Conservation (phyloP, 192 early-diverging fungal species). For the Chytriomyces sp. region DNA sequence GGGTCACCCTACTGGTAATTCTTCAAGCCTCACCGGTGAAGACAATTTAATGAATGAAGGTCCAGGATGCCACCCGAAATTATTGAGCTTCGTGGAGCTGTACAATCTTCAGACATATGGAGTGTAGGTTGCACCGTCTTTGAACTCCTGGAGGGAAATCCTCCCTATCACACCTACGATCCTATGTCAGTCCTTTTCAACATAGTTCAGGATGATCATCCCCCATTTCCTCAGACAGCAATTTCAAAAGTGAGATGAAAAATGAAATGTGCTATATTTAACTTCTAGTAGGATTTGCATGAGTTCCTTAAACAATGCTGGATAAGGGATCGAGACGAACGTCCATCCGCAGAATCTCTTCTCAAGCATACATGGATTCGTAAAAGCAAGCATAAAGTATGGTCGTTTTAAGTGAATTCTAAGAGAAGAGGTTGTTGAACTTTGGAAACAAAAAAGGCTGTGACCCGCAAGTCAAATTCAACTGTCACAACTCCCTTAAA, state of each 20-base stretch:
- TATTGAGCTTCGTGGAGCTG: slow-evolving; percentile 88
- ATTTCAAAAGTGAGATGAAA: slow-evolving; percentile 56
- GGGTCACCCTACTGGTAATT: slow-evolving; percentile 53
- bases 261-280: not conserved
- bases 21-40: not conserved
- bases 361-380: slow-evolving; percentile 77
- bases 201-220: slow-evolving; percentile 79
- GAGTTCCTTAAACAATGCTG: slow-evolving; percentile 87
- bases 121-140: slow-evolving; percentile 92
- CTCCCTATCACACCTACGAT: slow-evolving; percentile 83
- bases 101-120: slow-evolving; percentile 90
- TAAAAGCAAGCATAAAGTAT: slow-evolving; percentile 27
- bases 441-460: no score
- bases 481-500: no score
- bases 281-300: slow-evolving; percentile 55
- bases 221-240: slow-evolving; percentile 76
- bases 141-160: slow-evolving; percentile 90
- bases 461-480: no score
- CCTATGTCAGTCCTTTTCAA: slow-evolving; percentile 91
- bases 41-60: not conserved
- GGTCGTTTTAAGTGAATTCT: not conserved
- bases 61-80: slow-evolving; percentile 53
- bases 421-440: no score
- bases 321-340: slow-evolving; percentile 71
- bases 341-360: slow-evolving; percentile 75